Evolutionary conservation across 352 stramenopile genomes (phyloP).

Genomic region (Globisporangium ultimum): DNA sequence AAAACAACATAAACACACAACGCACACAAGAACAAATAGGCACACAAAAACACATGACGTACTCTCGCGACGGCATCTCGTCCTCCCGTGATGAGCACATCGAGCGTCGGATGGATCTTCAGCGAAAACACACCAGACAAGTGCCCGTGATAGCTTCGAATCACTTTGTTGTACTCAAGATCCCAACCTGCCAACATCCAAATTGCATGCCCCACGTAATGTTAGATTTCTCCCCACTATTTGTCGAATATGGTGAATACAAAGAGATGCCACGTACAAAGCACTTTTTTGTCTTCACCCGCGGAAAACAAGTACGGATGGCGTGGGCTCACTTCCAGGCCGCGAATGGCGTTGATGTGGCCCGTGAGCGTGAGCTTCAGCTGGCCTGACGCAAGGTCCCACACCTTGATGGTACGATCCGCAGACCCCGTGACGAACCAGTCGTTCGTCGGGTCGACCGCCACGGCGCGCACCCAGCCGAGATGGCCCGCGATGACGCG

Average conservation of each 20-base stretch:
- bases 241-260: neutral
- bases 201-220: neutral
- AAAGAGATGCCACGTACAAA: constrained; percentile 46
- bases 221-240: neutral
- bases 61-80: constrained; percentile 84
- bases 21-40: no score
- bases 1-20: constrained; percentile 24
- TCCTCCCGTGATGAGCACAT: constrained; percentile 97
- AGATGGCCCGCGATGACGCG: constrained; percentile 95
- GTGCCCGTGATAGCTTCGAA: constrained; percentile 99
- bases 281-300: constrained; percentile 99
- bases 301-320: constrained; percentile 98
- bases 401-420: constrained; percentile 98
- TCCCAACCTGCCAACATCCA: constrained; percentile 87
- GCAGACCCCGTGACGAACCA: constrained; percentile 97
- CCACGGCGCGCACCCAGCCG: constrained; percentile 97
- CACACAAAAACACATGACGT: no score
- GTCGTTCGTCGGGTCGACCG: constrained; percentile 98
- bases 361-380: constrained; percentile 99
- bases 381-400: constrained; percentile 95
- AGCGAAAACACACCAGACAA: constrained; percentile 97
- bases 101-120: constrained; percentile 97
- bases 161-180: constrained; percentile 99
- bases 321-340: constrained; percentile 92
- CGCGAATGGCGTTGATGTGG: constrained; percentile 97